Conservation (phyloP, 495 filamentous ascomycete genomes). For the Xylaria telfairii region DNA sequence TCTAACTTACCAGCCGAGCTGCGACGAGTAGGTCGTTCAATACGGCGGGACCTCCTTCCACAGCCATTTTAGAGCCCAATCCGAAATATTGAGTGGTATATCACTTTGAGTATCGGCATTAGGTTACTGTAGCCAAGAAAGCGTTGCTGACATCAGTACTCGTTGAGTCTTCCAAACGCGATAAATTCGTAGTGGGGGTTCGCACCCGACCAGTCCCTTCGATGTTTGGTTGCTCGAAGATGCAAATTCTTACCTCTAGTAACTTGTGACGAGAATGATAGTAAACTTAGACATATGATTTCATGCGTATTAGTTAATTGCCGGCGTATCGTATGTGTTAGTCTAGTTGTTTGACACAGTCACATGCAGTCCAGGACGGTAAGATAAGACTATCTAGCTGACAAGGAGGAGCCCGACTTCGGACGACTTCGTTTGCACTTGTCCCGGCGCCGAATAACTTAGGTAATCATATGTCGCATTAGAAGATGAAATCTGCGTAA, state of each 20-base stretch:
- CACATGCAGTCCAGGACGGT: not conserved
- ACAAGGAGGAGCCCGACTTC: conserved; percentile 3
- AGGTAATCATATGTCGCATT: not conserved
- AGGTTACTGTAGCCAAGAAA: no score
- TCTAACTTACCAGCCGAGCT: conserved; percentile 26
- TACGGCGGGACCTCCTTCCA: not conserved
- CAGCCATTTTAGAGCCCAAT: not conserved
- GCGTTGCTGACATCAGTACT: not conserved
- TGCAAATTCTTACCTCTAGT: not conserved
- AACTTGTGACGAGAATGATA: no score
- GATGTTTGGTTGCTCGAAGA: not conserved
- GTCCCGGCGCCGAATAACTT: not conserved
- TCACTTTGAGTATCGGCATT: no score
- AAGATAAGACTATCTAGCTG: not conserved
- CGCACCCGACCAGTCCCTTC: not conserved
- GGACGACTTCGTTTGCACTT: not conserved
- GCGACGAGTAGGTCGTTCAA: conserved; percentile 18
- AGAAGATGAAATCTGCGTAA: not conserved
- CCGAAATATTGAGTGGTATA: not conserved
- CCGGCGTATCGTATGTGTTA: not conserved
- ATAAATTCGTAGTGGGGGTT: no score
- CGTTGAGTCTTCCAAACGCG: not conserved
- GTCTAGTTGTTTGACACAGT: not conserved
- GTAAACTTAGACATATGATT: not conserved
- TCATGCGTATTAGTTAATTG: not conserved